Conservation (phyloP, 2,329 filamentous ascomycete genomes). For the Fusarium sp. region DNA sequence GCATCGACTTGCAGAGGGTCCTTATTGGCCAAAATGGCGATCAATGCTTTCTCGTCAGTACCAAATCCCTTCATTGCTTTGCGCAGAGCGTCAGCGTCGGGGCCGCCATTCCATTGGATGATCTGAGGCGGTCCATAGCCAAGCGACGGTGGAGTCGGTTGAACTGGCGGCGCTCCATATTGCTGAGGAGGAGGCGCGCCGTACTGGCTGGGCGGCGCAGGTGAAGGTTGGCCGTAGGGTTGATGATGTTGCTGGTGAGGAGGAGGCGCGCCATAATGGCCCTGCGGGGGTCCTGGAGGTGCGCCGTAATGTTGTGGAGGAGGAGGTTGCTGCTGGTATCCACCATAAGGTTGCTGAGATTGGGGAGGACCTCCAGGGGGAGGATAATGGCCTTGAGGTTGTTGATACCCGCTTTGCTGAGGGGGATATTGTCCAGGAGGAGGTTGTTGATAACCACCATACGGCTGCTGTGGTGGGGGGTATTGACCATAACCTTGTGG, state of each 20-base stretch:
- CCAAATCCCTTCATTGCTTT: slow-evolving; percentile 94
- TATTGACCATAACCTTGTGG: slow-evolving; percentile 54
- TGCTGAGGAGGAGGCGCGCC: slow-evolving; percentile 46
- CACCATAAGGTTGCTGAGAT: slow-evolving; percentile 45
- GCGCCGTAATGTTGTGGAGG: slow-evolving; percentile 45
- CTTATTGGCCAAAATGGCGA: slow-evolving; percentile 73
- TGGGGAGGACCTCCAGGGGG: slow-evolving; percentile 43
- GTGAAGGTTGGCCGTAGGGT: slow-evolving; percentile 37
- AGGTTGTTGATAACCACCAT: slow-evolving; percentile 50
- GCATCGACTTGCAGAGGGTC: slow-evolving; percentile 81
- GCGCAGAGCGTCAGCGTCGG: slow-evolving; percentile 76
- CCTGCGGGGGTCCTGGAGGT: slow-evolving; percentile 45
- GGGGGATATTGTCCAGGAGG: slow-evolving; percentile 44
- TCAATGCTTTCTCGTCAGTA: slow-evolving; percentile 83
- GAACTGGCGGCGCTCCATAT: slow-evolving; percentile 52
- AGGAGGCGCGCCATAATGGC: slow-evolving; percentile 54
- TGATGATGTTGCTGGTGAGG: slow-evolving; percentile 37
- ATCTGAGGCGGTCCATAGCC: slow-evolving; percentile 80
- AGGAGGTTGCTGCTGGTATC: slow-evolving; percentile 47
- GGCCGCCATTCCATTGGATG: slow-evolving; percentile 73
- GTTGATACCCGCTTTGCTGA: slow-evolving; percentile 49
- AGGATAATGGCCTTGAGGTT: slow-evolving; percentile 46
- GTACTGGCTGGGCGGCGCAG: slow-evolving; percentile 44
- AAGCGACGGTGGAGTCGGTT: slow-evolving; percentile 71
- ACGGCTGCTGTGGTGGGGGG: slow-evolving; percentile 39